A percentile compares a stretch with the other conserved stretches of the same genome.
Conservation (phyloP, 2,329 filamentous ascomycete genomes). For the Neopestalotiopsis sp. region DNA sequence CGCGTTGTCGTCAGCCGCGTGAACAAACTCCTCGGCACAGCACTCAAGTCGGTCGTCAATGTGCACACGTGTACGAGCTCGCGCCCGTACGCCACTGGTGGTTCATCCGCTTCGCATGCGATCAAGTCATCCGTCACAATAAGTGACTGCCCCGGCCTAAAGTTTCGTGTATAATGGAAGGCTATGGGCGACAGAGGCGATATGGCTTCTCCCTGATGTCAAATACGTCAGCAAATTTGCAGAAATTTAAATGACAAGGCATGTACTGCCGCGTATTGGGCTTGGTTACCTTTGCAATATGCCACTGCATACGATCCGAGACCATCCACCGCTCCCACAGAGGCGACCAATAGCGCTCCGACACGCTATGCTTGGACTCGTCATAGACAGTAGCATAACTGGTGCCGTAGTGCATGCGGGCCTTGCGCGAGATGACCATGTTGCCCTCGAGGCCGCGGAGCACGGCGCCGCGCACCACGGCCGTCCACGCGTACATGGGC, state of each 20-base stretch:
- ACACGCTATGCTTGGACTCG: conserved; percentile 73
- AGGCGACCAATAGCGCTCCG: conserved; percentile 79
- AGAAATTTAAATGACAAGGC: background rate
- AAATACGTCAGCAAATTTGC: background rate
- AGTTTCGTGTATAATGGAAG: conserved; percentile 87
- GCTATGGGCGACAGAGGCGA: conserved; percentile 76
- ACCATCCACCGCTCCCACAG: conserved; percentile 87
- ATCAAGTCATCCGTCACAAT: conserved; percentile 82
- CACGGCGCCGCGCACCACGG: conserved; percentile 78
- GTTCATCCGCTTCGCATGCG: conserved; percentile 72
- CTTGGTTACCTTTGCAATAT: conserved; percentile 72
- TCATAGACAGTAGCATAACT: conserved; percentile 84
- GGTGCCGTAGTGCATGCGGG: conserved; percentile 79
- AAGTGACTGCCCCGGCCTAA: conserved; percentile 77
- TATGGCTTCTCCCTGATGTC: conserved; percentile 69
- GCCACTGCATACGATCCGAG: conserved; percentile 83
- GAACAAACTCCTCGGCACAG: conserved; percentile 75
- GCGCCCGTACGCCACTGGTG: conserved; percentile 63
- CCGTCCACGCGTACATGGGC: conserved; percentile 81
- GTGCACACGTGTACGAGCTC: conserved; percentile 77
- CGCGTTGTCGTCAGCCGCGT: conserved; percentile 78
- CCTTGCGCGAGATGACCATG: conserved; percentile 77
- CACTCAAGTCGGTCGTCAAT: conserved; percentile 78
- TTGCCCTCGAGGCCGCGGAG: conserved; percentile 76
- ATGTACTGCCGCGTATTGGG: background rate